Evolutionary conservation across 805 yeast genomes (phyloP).

Genomic region (Nakazawaea ernobii): DNA sequence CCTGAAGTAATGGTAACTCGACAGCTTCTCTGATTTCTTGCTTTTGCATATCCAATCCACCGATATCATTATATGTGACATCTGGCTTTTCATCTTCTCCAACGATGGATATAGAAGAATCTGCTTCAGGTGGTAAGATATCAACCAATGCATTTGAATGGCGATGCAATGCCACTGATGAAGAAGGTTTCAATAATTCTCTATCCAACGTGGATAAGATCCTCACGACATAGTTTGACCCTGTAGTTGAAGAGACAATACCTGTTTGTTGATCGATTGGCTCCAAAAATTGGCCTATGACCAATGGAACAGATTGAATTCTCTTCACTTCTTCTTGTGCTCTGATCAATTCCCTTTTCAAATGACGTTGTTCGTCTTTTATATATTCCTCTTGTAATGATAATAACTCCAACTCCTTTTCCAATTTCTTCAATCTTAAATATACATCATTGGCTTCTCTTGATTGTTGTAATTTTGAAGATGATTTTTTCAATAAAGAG

Average conservation of each 20-base stretch:
- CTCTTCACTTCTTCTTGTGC: conserved; percentile 99
- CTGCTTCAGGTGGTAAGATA: conserved; percentile 98
- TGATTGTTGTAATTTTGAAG: conserved; percentile 14
- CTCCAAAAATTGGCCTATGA: conserved; percentile 95
- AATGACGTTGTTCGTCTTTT: conserved; percentile 95
- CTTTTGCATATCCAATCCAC: conserved; percentile 98
- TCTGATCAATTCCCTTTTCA: conserved; percentile 87
- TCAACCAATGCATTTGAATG: conserved; percentile 97
- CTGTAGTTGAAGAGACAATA: conserved; percentile 95
- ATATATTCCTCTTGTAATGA: conserved; percentile 91
- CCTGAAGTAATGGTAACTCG: conserved; percentile 92
- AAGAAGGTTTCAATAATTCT: conserved; percentile 88
- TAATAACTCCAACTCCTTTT: conserved; percentile 82
- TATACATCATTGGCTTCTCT: conserved; percentile 59
- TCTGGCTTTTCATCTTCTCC: conserved; percentile 92
- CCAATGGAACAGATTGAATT: conserved; percentile 95
- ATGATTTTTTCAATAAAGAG: conserved; percentile 9
- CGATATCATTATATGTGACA: conserved; percentile 94
- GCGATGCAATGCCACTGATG: conserved; percentile 96
- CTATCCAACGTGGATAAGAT: conserved; percentile 92
- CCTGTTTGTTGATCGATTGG: conserved; percentile 97
- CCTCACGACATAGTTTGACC: conserved; percentile 94
- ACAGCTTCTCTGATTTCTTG: conserved; percentile 99
- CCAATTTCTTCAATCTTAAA: conserved; percentile 77
- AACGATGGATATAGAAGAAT: conserved; percentile 89